These are phyloP conservation scores for Tricholoma sp. DNA, from an alignment of 768 basidiomycete genomes.

Conservation along the genomic window DNA sequence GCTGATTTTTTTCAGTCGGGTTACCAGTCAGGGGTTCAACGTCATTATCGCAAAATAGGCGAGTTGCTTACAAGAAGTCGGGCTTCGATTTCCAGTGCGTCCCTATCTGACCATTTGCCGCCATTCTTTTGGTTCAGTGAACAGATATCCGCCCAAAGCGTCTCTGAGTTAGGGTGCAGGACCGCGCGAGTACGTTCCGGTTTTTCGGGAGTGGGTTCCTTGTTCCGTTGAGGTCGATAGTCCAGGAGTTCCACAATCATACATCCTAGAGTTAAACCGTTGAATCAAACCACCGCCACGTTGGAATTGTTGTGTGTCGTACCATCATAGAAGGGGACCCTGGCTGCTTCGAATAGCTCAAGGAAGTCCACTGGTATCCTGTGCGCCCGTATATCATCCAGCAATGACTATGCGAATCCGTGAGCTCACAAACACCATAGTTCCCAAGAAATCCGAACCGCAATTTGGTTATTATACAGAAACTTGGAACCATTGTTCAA, in stretches of 20 bases:
- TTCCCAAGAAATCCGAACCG: conserved; percentile 32
- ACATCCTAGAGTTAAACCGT: conserved; percentile 47
- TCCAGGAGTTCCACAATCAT: conserved; percentile 83
- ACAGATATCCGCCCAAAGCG: conserved; percentile 76
- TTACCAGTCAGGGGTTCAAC: not conserved
- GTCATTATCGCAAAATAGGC: not conserved
- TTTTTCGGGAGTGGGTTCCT: conserved; percentile 52
- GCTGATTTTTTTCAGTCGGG: conserved; percentile 34
- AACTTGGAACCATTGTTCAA: conserved; percentile 81
- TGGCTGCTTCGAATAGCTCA: conserved; percentile 68
- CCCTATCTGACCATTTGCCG: conserved; percentile 60
- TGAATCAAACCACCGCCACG: not conserved
- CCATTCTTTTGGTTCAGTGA: conserved; percentile 55
- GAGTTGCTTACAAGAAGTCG: conserved; percentile 55
- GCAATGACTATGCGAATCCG: conserved; percentile 46
- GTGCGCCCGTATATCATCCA: conserved; percentile 79
- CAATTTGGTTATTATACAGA: conserved; percentile 72
- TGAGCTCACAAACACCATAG: not conserved
- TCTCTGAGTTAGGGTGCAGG: conserved; percentile 73
- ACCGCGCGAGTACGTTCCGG: conserved; percentile 67
- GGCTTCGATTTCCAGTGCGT: conserved; percentile 71
- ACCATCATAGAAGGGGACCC: conserved; percentile 84
- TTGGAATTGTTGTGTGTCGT: conserved; percentile 15
- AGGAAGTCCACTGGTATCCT: conserved; percentile 85
- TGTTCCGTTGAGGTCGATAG: conserved; percentile 55